A percentile compares a stretch with the other conserved stretches of the same genome.
Evolutionary conservation across 345 rosid species (phyloP).

Genomic region (Aquilaria yunnanensis): DNA sequence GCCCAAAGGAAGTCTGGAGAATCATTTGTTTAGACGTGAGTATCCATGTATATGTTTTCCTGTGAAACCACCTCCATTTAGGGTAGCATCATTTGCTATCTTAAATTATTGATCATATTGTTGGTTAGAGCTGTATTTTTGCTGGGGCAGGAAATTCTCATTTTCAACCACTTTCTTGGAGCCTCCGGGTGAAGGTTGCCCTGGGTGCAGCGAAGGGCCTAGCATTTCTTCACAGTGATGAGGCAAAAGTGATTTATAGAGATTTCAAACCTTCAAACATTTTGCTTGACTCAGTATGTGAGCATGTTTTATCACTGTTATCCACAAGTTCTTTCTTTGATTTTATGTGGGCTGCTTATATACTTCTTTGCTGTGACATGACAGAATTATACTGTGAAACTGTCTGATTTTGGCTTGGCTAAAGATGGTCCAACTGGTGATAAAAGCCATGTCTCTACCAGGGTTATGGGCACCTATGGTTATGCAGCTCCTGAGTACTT

Average conservation of each 20-base stretch:
- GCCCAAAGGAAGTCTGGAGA: constrained; percentile 92
- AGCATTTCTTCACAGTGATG: constrained; percentile 82
- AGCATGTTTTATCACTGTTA: not conserved
- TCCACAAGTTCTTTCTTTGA: constrained; percentile 1
- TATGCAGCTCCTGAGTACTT: constrained; percentile 81
- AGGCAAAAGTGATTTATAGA: constrained; percentile 81
- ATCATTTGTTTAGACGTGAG: constrained; percentile 86
- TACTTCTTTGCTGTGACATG: constrained; percentile 3
- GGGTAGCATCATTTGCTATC: not conserved
- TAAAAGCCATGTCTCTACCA: constrained; percentile 77
- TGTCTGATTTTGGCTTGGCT: constrained; percentile 93
- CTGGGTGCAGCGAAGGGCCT: constrained; percentile 94
- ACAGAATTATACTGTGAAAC: constrained; percentile 73
- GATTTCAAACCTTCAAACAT: constrained; percentile 87
- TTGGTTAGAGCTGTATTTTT: not conserved
- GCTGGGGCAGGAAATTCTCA: constrained; percentile 43
- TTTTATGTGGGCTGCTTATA: constrained; percentile 7
- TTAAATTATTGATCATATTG: not conserved
- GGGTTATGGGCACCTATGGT: constrained; percentile 94
- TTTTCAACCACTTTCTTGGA: constrained; percentile 84
- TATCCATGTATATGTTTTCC: not conserved
- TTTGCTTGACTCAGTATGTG: constrained; percentile 66
- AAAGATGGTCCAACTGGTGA: constrained; percentile 87
- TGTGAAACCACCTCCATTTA: not conserved
- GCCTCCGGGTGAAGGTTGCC: constrained; percentile 69